A percentile compares a stretch with the other conserved stretches of the same genome.
These are phyloP conservation scores for Arthrobotrys pseudoclavata DNA, from an alignment of 2,329 filamentous ascomycete genomes.

Conservation along the genomic window DNA sequence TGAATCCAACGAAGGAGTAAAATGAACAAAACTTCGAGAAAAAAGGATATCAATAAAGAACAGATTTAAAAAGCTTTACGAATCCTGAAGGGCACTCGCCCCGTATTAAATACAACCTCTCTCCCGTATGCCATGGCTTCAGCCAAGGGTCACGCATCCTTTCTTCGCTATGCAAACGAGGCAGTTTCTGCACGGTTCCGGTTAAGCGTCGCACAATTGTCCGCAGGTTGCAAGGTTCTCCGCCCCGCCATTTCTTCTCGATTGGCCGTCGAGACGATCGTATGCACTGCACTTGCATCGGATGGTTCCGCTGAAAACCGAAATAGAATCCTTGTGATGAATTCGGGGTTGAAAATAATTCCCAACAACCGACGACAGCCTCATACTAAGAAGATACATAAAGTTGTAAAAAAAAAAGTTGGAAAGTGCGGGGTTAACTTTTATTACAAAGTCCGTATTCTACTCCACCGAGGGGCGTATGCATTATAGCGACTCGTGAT, in stretches of 20 bases:
- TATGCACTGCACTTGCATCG: background rate
- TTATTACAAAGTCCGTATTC: too few species aligned
- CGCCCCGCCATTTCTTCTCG: background rate
- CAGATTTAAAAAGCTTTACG: too few species aligned
- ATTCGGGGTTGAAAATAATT: background rate
- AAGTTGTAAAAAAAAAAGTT: background rate
- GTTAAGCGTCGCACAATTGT: slow-evolving; percentile 43
- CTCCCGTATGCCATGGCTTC: background rate
- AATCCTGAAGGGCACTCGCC: background rate
- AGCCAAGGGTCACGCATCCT: slow-evolving; percentile 17
- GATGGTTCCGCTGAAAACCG: slow-evolving; percentile 5
- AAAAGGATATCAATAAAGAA: background rate
- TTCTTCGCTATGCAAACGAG: slow-evolving; percentile 34
- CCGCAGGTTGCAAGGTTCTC: slow-evolving; percentile 20
- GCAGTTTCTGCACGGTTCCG: slow-evolving; percentile 44
- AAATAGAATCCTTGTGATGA: background rate
- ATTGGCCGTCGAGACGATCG: slow-evolving; percentile 23
- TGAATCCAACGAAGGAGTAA: too few species aligned
- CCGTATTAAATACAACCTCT: slow-evolving; percentile 4
- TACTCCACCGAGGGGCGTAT: too few species aligned
- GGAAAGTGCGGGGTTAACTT: slow-evolving; percentile 7
- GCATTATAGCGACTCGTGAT: too few species aligned
- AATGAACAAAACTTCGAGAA: too few species aligned
- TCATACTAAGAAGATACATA: too few species aligned
- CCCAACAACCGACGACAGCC: too few species aligned